phyloP scores from a whole-genome alignment of 2,329 filamentous ascomycete species.

The Cordyceps cateniannulata region DNA sequence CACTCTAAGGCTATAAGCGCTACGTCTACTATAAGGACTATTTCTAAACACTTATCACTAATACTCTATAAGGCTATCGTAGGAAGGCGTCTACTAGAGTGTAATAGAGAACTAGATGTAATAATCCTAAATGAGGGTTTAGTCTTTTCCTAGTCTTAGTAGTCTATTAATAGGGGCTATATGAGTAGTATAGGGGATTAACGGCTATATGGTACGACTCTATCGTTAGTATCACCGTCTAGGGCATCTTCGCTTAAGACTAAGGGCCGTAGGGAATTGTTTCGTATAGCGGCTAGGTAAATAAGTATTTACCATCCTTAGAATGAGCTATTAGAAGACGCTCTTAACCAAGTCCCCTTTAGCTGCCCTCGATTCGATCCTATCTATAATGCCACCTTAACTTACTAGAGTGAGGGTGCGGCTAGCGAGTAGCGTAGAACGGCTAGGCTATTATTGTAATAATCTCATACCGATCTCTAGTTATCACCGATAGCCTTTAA shows the following conservation, averaged over 20 bases:
- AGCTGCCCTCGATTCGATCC: not conserved
- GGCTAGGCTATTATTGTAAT: not conserved
- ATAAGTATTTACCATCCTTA: no score
- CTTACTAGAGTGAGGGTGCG: not conserved
- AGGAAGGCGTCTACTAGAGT: no score
- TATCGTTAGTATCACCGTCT: no score
- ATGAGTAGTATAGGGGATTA: not conserved
- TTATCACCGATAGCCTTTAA: not conserved
- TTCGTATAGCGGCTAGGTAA: no score
- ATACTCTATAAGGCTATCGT: no score
- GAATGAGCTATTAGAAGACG: no score
- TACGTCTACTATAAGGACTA: not conserved
- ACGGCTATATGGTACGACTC: not conserved
- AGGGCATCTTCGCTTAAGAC: no score
- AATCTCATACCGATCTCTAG: not conserved
- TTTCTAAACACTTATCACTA: no score
- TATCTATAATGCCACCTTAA: not conserved
- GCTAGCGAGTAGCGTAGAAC: not conserved
- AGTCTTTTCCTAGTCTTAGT: not conserved
- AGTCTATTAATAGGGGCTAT: not conserved
- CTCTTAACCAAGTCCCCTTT: not conserved
- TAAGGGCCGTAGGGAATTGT: no score
- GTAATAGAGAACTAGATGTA: no score
- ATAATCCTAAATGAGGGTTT: not conserved
- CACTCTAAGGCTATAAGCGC: not conserved